Percentiles rank a stretch among this genome's conserved stretches.
These are phyloP conservation scores for Kodamaea arcana DNA, from an alignment of 1,139 yeast species.

Conservation along the genomic window DNA sequence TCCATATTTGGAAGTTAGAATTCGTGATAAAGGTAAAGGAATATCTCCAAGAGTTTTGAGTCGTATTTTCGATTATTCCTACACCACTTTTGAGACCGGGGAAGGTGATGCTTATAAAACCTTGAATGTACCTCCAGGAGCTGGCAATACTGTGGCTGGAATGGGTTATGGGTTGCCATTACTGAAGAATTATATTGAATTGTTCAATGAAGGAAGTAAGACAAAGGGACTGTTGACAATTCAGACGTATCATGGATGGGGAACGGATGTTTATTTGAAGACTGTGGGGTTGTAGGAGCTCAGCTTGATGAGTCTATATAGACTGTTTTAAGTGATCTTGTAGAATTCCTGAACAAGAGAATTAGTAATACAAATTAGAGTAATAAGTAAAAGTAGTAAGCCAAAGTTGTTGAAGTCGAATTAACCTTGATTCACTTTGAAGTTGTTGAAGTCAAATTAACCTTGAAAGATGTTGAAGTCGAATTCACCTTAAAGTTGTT, in stretches of 20 bases:
- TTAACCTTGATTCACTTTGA: too few relatives aligned
- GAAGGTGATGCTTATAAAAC: constrained; percentile 58
- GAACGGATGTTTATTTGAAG: constrained; percentile 50
- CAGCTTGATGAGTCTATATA: too few relatives aligned
- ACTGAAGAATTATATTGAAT: constrained; percentile 54
- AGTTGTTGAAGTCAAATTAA: too few relatives aligned
- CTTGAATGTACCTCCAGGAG: constrained; percentile 67
- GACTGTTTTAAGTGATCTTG: too few relatives aligned
- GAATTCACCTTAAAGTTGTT: too few relatives aligned
- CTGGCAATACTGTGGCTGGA: constrained; percentile 78
- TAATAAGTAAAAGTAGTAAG: too few relatives aligned
- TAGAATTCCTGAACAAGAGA: too few relatives aligned
- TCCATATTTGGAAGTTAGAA: constrained; percentile 52
- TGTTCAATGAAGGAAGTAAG: constrained; percentile 30
- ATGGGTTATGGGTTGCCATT: constrained; percentile 95
- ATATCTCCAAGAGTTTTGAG: constrained; percentile 61
- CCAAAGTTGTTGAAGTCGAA: too few relatives aligned
- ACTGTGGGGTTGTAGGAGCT: constrained; percentile 23
- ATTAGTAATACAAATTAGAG: too few relatives aligned
- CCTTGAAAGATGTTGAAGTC: too few relatives aligned
- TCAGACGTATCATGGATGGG: constrained; percentile 83
- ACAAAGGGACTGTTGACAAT: constrained; percentile 66
- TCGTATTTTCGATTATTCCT: constrained; percentile 80
- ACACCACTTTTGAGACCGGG: constrained; percentile 65
- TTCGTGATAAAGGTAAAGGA: constrained; percentile 89